phyloP scores from a whole-genome alignment of 2,329 filamentous ascomycete species.

The Beauveria sp. region DNA sequence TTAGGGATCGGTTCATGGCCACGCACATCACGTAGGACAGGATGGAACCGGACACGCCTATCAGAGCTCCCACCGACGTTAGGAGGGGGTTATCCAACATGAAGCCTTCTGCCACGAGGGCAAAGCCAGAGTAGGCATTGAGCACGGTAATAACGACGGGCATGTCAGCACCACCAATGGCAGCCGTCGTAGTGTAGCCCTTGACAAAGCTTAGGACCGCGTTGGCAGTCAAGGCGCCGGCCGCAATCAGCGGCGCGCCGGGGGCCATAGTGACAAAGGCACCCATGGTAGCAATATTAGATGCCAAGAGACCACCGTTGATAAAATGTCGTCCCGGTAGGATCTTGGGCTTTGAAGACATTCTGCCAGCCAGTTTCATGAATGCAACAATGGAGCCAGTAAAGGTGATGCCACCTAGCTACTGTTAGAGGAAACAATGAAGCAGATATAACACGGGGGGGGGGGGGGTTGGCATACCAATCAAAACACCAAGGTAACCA shows the following conservation, averaged over 20 bases:
- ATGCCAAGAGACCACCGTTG: slow-evolving; percentile 66
- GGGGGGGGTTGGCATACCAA: slow-evolving; percentile 40
- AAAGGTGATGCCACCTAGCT: slow-evolving; percentile 68
- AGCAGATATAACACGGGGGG: neutral
- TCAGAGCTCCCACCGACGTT: slow-evolving; percentile 77
- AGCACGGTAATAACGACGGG: slow-evolving; percentile 84
- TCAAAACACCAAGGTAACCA: slow-evolving; percentile 78
- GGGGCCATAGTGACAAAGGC: slow-evolving; percentile 77
- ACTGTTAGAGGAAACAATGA: slow-evolving; percentile 1
- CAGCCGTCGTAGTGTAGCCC: slow-evolving; percentile 79
- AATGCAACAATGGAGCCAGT: slow-evolving; percentile 88
- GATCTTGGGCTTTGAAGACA: slow-evolving; percentile 68
- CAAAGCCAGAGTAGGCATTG: slow-evolving; percentile 87
- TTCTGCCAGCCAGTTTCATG: slow-evolving; percentile 73
- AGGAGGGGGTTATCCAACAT: slow-evolving; percentile 85
- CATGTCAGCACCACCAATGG: slow-evolving; percentile 92
- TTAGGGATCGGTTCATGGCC: slow-evolving; percentile 86
- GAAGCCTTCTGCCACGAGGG: slow-evolving; percentile 81
- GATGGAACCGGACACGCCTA: slow-evolving; percentile 82
- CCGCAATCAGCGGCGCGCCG: slow-evolving; percentile 69
- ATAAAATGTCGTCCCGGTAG: slow-evolving; percentile 69
- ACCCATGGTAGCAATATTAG: slow-evolving; percentile 76
- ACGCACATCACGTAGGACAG: slow-evolving; percentile 82
- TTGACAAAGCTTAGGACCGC: slow-evolving; percentile 74
- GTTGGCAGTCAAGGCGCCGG: slow-evolving; percentile 68